Evolutionary conservation across 768 basidiomycete species (phyloP), one percentile per base, ranked within the genome.

Genomic region (Mycena capillaripes): DNA sequence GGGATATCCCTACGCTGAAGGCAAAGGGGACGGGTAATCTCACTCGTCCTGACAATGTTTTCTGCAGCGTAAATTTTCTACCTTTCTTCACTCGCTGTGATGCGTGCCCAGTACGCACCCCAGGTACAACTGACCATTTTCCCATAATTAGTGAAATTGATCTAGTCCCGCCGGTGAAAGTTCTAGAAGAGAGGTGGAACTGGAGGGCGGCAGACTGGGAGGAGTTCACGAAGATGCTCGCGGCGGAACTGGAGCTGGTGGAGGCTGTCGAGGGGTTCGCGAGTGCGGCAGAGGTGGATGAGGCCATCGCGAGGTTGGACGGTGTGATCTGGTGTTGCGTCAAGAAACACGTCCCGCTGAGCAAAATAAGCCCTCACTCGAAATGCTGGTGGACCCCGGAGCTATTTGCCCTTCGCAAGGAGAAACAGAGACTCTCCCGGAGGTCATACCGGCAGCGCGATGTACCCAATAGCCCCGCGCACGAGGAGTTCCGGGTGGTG

Each of bases 31-130:
- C 66, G 25, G 32, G 32, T 1, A 67, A 57, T n/a, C 14, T 34
- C 16, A 67, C 66, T 6, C 30, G 66, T 1, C 66, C 66, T 1
- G 66, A 67, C 25, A 67, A 67, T 12, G 66, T 58, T 7, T 67
- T 67, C 27, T 67, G 56, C 56, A 34, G 44, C 27, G 23, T 16
- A 7, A 21, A 46, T 36, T 58, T 66, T 7, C n/a, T 57, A 2
- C 40, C 23, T 2, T 58, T 36, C 30, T 67, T 58, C 56, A 12
- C 59, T 3, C 46, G 42, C 40, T 67, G 66, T 44, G 25, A 67
- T 16, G 56, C 66, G 0, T 29, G 48, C 27, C 66, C 55, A 4
- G 2, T 2, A 8, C 55, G 27, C 14, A 38, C 30, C 0, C 66
- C 66, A 11, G 66, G 55, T 1, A 66, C 17, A 0, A 56, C 65